phyloP scores from a whole-genome alignment of 2,329 filamentous ascomycete species.

The Exophiala spinifera region DNA sequence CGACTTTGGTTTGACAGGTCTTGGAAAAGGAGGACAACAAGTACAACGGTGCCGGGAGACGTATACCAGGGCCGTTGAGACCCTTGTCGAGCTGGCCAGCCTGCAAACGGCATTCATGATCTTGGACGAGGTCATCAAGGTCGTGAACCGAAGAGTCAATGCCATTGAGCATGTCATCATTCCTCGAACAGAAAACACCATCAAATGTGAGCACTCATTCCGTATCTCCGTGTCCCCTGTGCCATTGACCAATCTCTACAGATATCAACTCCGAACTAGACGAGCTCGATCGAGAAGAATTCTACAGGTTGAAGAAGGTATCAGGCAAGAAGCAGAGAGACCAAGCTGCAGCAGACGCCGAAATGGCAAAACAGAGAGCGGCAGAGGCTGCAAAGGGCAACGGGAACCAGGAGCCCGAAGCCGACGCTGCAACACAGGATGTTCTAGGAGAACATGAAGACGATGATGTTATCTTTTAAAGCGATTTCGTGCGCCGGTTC shows the following conservation, averaged over 20 bases:
- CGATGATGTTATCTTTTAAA: constrained; percentile 79
- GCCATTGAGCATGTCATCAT: constrained; percentile 86
- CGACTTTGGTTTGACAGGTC: constrained; percentile 91
- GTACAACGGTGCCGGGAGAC: constrained; percentile 93
- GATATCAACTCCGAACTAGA: constrained; percentile 98
- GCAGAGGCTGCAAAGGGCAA: constrained; percentile 36
- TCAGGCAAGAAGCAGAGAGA: constrained; percentile 81
- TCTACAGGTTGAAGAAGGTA: constrained; percentile 95
- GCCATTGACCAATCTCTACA: constrained; percentile 33
- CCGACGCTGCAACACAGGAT: constrained; percentile 52
- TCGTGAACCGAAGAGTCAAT: constrained; percentile 96
- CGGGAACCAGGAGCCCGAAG: constrained; percentile 20
- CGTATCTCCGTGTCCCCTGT: background rate
- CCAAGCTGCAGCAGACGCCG: constrained; percentile 66
- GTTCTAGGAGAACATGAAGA: constrained; percentile 74
- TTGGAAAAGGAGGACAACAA: constrained; percentile 96
- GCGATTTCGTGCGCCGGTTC: background rate
- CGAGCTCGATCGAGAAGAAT: constrained; percentile 95
- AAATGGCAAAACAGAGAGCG: constrained; percentile 54
- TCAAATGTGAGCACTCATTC: constrained; percentile 67
- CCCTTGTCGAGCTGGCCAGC: constrained; percentile 54
- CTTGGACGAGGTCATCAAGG: constrained; percentile 97
- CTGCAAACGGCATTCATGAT: constrained; percentile 88
- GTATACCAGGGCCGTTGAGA: constrained; percentile 92
- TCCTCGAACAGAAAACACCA: constrained; percentile 97